Conservation (phyloP, 1,284 basidiomycete species). For the Lentinula novae-zelandiae region DNA sequence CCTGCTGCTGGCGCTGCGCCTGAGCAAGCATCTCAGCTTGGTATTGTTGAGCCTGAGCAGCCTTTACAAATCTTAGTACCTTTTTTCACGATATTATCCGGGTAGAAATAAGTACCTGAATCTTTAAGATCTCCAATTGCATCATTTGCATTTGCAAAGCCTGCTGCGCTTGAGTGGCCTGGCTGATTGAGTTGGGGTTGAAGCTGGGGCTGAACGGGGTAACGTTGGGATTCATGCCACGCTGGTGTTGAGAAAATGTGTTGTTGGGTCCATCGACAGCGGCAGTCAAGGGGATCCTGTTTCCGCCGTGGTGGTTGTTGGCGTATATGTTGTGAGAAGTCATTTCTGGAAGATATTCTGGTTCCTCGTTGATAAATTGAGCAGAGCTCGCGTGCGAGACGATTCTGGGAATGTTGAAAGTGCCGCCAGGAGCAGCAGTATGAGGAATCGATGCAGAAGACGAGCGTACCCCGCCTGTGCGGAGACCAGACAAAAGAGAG, state of each 20-base stretch:
- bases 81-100: neutral
- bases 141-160: constrained; percentile 76
- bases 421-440: constrained; percentile 59
- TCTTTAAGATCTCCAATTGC: constrained; percentile 73
- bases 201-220: constrained; percentile 50
- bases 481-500: constrained; percentile 78
- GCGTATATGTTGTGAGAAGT: constrained; percentile 38
- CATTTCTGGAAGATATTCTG: constrained; percentile 56
- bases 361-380: constrained; percentile 48
- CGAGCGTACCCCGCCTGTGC: constrained; percentile 80
- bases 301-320: constrained; percentile 35
- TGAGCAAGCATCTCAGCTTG: constrained; percentile 44
- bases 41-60: constrained; percentile 57
- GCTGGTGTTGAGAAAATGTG: constrained; percentile 59
- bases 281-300: constrained; percentile 56
- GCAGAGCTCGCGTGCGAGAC: constrained; percentile 34
- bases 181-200: constrained; percentile 28
- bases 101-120: constrained; percentile 52
- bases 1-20: constrained; percentile 57
- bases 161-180: constrained; percentile 39
- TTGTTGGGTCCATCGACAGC: constrained; percentile 65
- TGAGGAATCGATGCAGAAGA: constrained; percentile 59
- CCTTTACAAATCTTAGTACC: constrained; percentile 32
- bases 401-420: constrained; percentile 59
- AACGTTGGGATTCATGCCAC: constrained; percentile 54